These are phyloP conservation scores for Leccinum boreale DNA, from an alignment of 768 basidiomycete genomes.

Conservation along the genomic window DNA sequence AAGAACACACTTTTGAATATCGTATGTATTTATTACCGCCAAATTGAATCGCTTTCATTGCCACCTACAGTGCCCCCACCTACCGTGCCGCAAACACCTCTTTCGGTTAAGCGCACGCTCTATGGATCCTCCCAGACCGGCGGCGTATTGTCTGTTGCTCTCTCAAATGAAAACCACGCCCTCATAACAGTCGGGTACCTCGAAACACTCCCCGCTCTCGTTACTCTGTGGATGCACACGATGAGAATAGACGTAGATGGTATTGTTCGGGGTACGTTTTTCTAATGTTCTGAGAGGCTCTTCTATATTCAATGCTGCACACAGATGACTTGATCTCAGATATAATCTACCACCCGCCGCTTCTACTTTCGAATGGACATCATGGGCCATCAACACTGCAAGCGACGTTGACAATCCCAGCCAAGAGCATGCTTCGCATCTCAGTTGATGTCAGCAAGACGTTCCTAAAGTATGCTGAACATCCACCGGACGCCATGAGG, in stretches of 20 bases:
- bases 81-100: constrained; percentile 43
- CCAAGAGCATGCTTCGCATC: constrained; percentile 59
- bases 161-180: constrained; percentile 54
- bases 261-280: constrained; percentile 40
- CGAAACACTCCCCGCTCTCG: constrained; percentile 92
- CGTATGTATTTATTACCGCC: constrained; percentile 39
- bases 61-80: constrained; percentile 34
- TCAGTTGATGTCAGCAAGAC: constrained; percentile 75
- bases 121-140: constrained; percentile 72
- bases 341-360: constrained; percentile 54
- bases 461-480: constrained; percentile 91
- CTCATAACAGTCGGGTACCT: constrained; percentile 59
- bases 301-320: neutral
- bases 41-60: neutral
- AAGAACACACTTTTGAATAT: constrained; percentile 50
- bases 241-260: constrained; percentile 52
- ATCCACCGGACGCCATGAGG: constrained; percentile 91
- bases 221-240: constrained; percentile 86
- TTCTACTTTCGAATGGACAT: constrained; percentile 14
- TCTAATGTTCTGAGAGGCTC: too few relatives aligned
- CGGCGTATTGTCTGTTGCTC: constrained; percentile 64
- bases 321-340: constrained; percentile 63
- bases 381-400: constrained; percentile 66
- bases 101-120: constrained; percentile 64
- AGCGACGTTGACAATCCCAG: constrained; percentile 64